Evolutionary conservation across 169 alveolate genomes (phyloP).

Genomic region (Plasmodium malariae): DNA sequence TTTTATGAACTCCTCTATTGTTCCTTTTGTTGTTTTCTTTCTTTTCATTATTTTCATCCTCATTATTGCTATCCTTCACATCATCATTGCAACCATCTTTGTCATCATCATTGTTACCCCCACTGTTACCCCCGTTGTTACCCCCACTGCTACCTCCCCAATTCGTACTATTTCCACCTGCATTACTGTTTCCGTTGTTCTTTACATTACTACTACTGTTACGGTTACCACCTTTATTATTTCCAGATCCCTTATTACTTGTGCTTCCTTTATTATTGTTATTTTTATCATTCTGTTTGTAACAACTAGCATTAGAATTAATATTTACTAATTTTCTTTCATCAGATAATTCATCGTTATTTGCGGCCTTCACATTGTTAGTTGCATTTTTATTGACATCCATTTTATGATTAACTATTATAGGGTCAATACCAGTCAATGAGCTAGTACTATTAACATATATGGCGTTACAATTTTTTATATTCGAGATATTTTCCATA

Average conservation of each 20-base stretch:
- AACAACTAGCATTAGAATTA: neutral
- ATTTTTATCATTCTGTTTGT: constrained; percentile 1
- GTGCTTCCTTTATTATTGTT: no score
- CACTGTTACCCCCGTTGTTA: neutral
- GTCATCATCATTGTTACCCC: neutral
- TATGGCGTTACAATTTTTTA: neutral
- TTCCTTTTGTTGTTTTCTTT: constrained; percentile 9
- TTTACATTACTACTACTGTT: neutral
- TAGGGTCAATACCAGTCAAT: neutral
- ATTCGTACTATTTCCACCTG: no score
- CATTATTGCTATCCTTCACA: constrained; percentile 5
- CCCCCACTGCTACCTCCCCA: neutral
- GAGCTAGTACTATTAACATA: neutral
- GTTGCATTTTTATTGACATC: neutral
- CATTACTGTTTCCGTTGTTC: constrained; percentile 14
- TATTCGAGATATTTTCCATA: neutral
- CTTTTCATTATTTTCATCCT: neutral
- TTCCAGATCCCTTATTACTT: no score
- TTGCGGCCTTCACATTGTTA: neutral
- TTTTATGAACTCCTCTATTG: neutral
- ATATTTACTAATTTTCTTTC: neutral
- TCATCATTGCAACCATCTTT: constrained; percentile 1
- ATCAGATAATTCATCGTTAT: neutral
- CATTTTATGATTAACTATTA: neutral
- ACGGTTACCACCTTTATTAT: neutral